These are phyloP conservation scores for Cantharellus cinnabarinus DNA, from an alignment of 768 basidiomycete genomes.

Conservation along the genomic window DNA sequence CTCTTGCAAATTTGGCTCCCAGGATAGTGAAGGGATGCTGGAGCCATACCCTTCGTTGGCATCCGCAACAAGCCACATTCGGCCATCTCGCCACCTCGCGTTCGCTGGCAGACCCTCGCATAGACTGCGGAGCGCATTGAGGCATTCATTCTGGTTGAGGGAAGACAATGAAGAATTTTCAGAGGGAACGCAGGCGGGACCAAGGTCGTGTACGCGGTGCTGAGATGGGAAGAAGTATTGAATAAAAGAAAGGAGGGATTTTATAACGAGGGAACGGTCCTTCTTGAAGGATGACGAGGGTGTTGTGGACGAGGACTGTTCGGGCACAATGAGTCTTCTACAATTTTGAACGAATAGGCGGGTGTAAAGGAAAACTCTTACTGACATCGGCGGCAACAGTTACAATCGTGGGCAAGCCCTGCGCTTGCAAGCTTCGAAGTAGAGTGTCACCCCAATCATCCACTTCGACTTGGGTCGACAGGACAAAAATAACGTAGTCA, in stretches of 20 bases:
- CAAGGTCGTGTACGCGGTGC: conserved; percentile 51
- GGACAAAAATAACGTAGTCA: conserved; percentile 73
- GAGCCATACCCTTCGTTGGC: conserved; percentile 27
- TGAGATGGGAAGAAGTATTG: conserved; percentile 85
- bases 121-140: conserved; percentile 54
- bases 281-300: conserved; percentile 21
- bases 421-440: conserved; percentile 70
- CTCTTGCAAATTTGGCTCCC: too few relatives aligned
- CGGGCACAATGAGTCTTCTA: conserved; percentile 7
- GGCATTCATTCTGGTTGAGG: conserved; percentile 28
- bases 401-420: conserved; percentile 72
- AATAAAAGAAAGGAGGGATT: conserved; percentile 84
- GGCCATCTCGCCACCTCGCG: conserved; percentile 64
- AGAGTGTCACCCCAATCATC: conserved; percentile 70
- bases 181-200: conserved; percentile 9
- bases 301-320: conserved; percentile 6
- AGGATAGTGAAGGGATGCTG: neutral
- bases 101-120: conserved; percentile 70
- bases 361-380: neutral
- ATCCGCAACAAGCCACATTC: conserved; percentile 58
- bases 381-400: conserved; percentile 25
- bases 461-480: conserved; percentile 71
- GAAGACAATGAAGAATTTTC: too few relatives aligned
- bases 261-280: conserved; percentile 44
- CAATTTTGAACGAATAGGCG: neutral